phyloP scores from a whole-genome alignment of 1,139 yeast species.

The Candida frijolesensis region DNA sequence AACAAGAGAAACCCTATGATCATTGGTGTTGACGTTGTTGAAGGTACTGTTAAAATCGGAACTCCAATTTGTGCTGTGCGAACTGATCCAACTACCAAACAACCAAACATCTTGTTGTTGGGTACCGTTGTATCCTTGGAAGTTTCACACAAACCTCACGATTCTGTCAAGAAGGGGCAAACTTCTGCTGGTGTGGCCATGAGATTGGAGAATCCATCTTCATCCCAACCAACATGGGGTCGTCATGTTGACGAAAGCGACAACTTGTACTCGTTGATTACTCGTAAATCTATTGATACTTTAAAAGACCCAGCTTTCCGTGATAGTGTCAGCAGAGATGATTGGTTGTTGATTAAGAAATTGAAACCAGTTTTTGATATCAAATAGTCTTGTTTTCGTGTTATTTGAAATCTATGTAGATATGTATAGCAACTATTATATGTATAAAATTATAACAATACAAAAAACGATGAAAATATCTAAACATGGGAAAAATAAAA shows the following conservation, averaged over 20 bases:
- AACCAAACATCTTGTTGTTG: slow-evolving; percentile 68
- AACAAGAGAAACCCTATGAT: slow-evolving; percentile 99
- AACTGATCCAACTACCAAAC: slow-evolving; percentile 80
- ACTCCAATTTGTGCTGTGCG: slow-evolving; percentile 97
- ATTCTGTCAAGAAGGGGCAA: slow-evolving; percentile 87
- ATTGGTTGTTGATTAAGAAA: slow-evolving; percentile 89
- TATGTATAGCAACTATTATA: slow-evolving; percentile 18
- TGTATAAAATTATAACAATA: not conserved
- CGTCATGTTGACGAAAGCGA: slow-evolving; percentile 97
- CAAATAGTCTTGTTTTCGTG: slow-evolving; percentile 27
- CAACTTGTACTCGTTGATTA: slow-evolving; percentile 79
- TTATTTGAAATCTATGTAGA: not conserved
- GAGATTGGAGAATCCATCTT: slow-evolving; percentile 90
- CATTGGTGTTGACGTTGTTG: slow-evolving; percentile 95
- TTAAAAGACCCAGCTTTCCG: slow-evolving; percentile 98
- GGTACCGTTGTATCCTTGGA: slow-evolving; percentile 90
- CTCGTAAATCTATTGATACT: slow-evolving; percentile 92
- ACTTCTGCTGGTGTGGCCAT: slow-evolving; percentile 98
- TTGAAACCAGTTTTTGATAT: slow-evolving; percentile 86
- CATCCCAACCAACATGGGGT: slow-evolving; percentile 98
- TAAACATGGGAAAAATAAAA: not conserved
- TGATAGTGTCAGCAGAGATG: slow-evolving; percentile 89
- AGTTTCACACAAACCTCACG: slow-evolving; percentile 87
- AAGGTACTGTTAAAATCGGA: slow-evolving; percentile 87
- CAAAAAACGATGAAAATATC: not conserved